Base-by-base conservation (phyloP, 306 rosid species). In the Quercus suber region DNA sequence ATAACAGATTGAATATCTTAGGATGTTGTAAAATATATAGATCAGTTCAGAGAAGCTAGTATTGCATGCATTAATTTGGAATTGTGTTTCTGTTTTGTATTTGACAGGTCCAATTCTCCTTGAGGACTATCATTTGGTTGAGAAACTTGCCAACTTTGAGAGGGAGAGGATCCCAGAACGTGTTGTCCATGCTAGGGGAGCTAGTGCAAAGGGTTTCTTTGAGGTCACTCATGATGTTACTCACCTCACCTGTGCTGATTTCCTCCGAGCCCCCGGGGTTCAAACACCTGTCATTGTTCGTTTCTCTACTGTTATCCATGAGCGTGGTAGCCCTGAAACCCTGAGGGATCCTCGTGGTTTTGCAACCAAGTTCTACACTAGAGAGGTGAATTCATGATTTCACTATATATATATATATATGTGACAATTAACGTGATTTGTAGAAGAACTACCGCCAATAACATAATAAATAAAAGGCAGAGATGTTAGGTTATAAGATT, bases 241-340 rank as follows among this genome's bases (percentile, higher is more conserved):
- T 68, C 84, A 90, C 82, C 97, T 94, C 55, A 55, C 97, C 4
- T 92, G 97, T 80, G 98, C 98, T 3, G 98, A 94, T 84, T 94
- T 94, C 88, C 98, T 94, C 37, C 89, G 97, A 21, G 92, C 92
- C 60, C 97, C 97, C 23, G 98, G 97, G 73, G 98, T 94, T 81
- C 98, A 94, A 88, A 94, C 98, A 25, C 97, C 98, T 15, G 89
- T 94, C 28, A 91, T 94, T 73, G 97, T 94, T 33, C 97, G 97
- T 77, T 94, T 94, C 88, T 94, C 97, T 3, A 94, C 98, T 61
- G 97, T 94, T 63, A 92, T 94, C 84, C 98, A 92, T 59, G 98
- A 94, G 86, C 97, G 97, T 68, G 98, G 97, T 71, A 94, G 98
- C 89, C 98, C 97, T 70, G 98, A 94, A 85, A 91, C 97, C 69